phyloP scores from a whole-genome alignment of 495 filamentous ascomycete genomes.

The Penicillium cinerascens region DNA sequence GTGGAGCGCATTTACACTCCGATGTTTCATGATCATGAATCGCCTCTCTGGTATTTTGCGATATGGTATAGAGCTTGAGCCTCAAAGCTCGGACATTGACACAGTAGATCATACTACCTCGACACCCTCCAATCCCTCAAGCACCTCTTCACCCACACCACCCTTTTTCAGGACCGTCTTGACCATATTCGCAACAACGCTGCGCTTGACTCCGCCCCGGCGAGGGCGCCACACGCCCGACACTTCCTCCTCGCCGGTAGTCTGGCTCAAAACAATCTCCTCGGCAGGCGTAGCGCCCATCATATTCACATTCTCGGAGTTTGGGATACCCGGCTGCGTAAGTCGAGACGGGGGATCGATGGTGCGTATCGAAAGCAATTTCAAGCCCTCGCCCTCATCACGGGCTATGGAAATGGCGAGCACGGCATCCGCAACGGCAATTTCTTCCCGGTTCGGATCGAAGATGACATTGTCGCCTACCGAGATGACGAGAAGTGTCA shows the following conservation, averaged over 20 bases:
- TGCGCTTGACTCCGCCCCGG: conserved; percentile 69
- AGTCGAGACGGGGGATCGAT: conserved; percentile 70
- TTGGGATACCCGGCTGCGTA: conserved; percentile 65
- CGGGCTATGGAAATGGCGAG: conserved; percentile 70
- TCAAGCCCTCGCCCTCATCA: conserved; percentile 32
- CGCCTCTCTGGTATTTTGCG: conserved; percentile 2
- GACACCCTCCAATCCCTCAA: conserved; percentile 67
- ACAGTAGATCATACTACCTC: conserved; percentile 32
- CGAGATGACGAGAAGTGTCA: conserved; percentile 84
- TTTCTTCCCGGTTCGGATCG: conserved; percentile 85
- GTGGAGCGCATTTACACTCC: background rate
- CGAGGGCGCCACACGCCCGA: conserved; percentile 77
- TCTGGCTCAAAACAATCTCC: conserved; percentile 25
- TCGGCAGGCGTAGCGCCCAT: conserved; percentile 34
- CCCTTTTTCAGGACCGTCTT: conserved; percentile 62
- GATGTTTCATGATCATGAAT: conserved; percentile 16
- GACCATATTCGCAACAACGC: conserved; percentile 62
- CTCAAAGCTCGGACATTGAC: background rate
- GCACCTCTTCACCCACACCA: conserved; percentile 79
- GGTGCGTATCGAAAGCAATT: conserved; percentile 60
- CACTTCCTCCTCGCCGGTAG: conserved; percentile 49
- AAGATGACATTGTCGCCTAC: conserved; percentile 89
- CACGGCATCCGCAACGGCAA: conserved; percentile 85
- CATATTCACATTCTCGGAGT: conserved; percentile 65
- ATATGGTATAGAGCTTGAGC: background rate